phyloP scores from a whole-genome alignment of 331 rosid species.

The Rosa hybrid region DNA sequence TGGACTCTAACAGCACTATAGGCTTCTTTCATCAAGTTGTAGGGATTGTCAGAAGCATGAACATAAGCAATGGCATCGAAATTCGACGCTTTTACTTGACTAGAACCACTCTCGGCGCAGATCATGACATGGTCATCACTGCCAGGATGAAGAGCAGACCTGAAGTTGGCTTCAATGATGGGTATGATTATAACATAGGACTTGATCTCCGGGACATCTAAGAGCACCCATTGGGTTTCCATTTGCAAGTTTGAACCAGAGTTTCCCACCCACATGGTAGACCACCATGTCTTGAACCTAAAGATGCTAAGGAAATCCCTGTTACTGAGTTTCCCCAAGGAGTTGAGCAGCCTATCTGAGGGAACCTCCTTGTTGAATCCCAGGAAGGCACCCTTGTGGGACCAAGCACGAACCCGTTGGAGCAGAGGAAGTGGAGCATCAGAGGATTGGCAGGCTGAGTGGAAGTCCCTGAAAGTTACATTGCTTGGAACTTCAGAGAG shows the following conservation, averaged over 20 bases:
- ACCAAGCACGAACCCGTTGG: conserved; percentile 42
- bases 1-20: conserved; percentile 69
- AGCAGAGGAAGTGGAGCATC: conserved; percentile 59
- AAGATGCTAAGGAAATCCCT: conserved; percentile 69
- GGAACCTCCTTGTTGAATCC: conserved; percentile 54
- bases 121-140: conserved; percentile 57
- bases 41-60: conserved; percentile 78
- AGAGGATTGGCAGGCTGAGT: conserved; percentile 37
- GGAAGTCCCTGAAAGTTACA: conserved; percentile 61
- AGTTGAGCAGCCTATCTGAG: conserved; percentile 57
- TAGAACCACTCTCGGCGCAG: conserved; percentile 79
- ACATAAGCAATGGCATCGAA: conserved; percentile 64
- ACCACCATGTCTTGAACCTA: conserved; percentile 98
- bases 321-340: conserved; percentile 55
- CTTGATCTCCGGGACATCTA: conserved; percentile 66
- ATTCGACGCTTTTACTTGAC: conserved; percentile 43
- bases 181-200: conserved; percentile 68
- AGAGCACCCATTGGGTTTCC: conserved; percentile 85
- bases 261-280: conserved; percentile 83
- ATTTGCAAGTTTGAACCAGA: conserved; percentile 81
- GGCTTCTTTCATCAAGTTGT: conserved; percentile 71
- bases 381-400: conserved; percentile 78
- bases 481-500: conserved; percentile 70
- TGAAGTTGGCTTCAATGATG: conserved; percentile 57
- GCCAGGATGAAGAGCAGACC: conserved; percentile 78